phyloP scores from a whole-genome alignment of 371 early-diverging fungal genomes.

The Mortierella sp. region DNA sequence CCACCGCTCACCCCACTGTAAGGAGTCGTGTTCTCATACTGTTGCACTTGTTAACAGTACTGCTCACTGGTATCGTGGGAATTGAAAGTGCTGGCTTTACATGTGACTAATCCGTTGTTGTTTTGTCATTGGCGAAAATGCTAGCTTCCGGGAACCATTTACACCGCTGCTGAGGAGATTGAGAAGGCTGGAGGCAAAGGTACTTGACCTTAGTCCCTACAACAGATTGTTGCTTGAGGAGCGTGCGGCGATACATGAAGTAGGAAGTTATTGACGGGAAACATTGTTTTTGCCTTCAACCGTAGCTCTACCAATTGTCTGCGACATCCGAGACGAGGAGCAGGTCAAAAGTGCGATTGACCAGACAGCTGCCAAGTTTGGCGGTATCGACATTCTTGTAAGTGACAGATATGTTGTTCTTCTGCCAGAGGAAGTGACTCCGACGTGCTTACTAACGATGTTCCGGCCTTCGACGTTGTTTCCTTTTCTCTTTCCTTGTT shows the following conservation, averaged over 20 bases:
- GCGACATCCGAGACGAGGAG: conserved; percentile 86
- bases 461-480: background rate
- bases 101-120: background rate
- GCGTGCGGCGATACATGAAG: background rate
- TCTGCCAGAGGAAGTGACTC: conserved; percentile 23
- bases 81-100: background rate
- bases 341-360: conserved; percentile 77
- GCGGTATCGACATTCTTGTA: conserved; percentile 85
- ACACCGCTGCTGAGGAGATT: conserved; percentile 81
- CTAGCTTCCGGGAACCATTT: conserved; percentile 85
- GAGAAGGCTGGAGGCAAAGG: conserved; percentile 78
- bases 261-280: background rate
- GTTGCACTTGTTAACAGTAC: background rate
- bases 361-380: conserved; percentile 74
- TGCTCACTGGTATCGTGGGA: conserved; percentile 6
- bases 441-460: conserved; percentile 32
- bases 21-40: background rate
- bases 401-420: conserved; percentile 51
- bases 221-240: background rate
- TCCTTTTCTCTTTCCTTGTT: background rate
- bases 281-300: background rate
- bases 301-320: conserved; percentile 77
- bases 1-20: conserved; percentile 79
- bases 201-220: background rate
- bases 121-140: background rate